These are phyloP conservation scores for Chimonanthus praecox DNA, from an alignment of 164 flowering plant species.

Conservation along the genomic window DNA sequence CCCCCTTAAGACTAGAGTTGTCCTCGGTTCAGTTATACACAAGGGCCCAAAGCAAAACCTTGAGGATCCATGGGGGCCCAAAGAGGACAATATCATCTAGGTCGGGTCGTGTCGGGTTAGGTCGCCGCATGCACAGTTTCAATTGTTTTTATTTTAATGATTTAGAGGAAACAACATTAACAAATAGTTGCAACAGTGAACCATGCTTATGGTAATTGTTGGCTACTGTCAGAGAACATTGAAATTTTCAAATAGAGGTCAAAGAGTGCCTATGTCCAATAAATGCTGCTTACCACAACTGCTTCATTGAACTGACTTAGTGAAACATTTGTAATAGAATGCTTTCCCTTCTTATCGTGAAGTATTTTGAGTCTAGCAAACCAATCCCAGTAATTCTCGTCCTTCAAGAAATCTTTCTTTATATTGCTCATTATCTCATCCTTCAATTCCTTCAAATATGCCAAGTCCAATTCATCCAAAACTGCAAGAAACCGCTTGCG, in stretches of 20 bases:
- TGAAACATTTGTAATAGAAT: slow-evolving; percentile 12
- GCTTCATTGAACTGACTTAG: slow-evolving; percentile 40
- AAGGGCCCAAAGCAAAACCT: too few species aligned
- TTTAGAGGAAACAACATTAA: too few species aligned
- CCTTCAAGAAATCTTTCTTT: slow-evolving; percentile 61
- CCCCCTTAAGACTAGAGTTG: too few species aligned
- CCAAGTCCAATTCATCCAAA: slow-evolving; percentile 48
- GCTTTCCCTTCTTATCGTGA: slow-evolving; percentile 15
- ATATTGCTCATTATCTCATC: slow-evolving; percentile 53
- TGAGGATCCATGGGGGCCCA: too few species aligned
- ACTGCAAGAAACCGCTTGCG: slow-evolving; percentile 66
- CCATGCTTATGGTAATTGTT: too few species aligned
- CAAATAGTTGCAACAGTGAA: too few species aligned
- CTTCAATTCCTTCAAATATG: slow-evolving; percentile 54
- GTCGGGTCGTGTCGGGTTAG: too few species aligned
- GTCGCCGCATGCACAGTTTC: too few species aligned
- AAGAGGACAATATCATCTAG: too few species aligned
- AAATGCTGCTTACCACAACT: slow-evolving; percentile 37
- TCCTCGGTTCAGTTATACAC: too few species aligned
- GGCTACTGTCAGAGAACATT: neutral
- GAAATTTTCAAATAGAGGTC: neutral
- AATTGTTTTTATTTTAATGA: too few species aligned
- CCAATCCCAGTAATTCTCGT: slow-evolving; percentile 92
- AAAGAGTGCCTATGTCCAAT: neutral
- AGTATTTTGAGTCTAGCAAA: slow-evolving; percentile 51